These are phyloP conservation scores for Heliamphora pulchella DNA, from an alignment of 179 eudicot genomes.

Conservation along the genomic window DNA sequence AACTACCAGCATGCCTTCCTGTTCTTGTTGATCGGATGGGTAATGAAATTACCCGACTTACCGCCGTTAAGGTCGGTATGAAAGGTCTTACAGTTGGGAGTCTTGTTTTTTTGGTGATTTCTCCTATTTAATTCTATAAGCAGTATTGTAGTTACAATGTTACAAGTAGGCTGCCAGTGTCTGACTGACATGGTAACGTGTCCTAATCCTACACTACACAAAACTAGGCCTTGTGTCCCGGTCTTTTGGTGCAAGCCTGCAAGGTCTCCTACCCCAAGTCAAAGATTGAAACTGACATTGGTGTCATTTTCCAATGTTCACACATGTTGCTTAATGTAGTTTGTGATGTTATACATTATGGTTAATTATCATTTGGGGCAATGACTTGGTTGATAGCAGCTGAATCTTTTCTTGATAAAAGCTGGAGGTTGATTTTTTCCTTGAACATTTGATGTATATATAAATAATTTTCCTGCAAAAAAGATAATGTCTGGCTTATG, in stretches of 20 bases:
- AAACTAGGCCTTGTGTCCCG: too few relatives aligned
- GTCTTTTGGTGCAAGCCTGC: not conserved
- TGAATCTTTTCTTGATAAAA: not conserved
- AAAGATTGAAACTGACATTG: too few relatives aligned
- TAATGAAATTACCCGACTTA: constrained; percentile 94
- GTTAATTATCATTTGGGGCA: not conserved
- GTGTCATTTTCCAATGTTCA: not conserved
- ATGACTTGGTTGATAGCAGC: not conserved
- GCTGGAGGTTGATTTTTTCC: not conserved
- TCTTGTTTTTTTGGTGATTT: not conserved
- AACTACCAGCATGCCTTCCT: constrained; percentile 84
- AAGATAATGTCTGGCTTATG: not conserved
- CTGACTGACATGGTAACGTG: not conserved
- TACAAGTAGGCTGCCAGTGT: not conserved
- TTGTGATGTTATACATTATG: not conserved
- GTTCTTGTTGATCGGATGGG: constrained; percentile 99
- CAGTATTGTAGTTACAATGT: not conserved
- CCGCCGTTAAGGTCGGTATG: constrained; percentile 85
- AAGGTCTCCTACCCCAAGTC: not conserved
- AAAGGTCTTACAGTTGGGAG: constrained; percentile 3
- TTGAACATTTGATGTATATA: not conserved
- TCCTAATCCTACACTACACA: not conserved
- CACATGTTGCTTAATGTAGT: not conserved
- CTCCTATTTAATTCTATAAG: not conserved
- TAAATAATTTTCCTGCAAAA: not conserved